These are phyloP conservation scores for Leccinum subrobustum DNA, from an alignment of 1,284 basidiomycete genomes.

Conservation along the genomic window DNA sequence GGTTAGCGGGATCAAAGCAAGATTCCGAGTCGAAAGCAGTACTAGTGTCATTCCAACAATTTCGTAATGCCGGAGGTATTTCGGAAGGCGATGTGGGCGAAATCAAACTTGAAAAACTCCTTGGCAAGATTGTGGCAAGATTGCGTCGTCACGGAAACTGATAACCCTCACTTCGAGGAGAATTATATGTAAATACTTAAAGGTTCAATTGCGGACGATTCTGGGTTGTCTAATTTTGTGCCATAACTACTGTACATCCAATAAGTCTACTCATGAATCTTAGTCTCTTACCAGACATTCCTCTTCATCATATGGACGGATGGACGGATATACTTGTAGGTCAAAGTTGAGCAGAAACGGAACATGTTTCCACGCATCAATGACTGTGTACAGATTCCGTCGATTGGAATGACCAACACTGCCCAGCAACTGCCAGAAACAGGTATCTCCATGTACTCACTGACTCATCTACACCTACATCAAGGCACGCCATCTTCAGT, in stretches of 20 bases:
- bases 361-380: not conserved
- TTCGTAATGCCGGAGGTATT: too few species aligned
- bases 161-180: not conserved
- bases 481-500: not conserved
- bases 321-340: not conserved
- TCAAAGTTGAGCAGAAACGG: not conserved
- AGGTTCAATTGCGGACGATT: not conserved
- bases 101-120: too few species aligned
- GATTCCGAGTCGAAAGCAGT: not conserved
- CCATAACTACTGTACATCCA: too few species aligned
- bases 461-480: not conserved
- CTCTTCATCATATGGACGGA: not conserved
- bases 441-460: not conserved
- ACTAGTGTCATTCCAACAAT: not conserved
- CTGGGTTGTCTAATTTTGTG: too few species aligned
- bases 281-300: not conserved
- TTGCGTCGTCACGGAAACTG: not conserved
- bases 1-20: not conserved
- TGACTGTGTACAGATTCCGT: not conserved
- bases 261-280: not conserved
- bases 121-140: too few species aligned
- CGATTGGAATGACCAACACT: not conserved
- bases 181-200: too few species aligned
- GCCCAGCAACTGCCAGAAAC: not conserved
- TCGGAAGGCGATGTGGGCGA: too few species aligned